Evolutionary conservation across 106 monocot genomes (phyloP).

Genomic region (Iris macrosiphon): DNA sequence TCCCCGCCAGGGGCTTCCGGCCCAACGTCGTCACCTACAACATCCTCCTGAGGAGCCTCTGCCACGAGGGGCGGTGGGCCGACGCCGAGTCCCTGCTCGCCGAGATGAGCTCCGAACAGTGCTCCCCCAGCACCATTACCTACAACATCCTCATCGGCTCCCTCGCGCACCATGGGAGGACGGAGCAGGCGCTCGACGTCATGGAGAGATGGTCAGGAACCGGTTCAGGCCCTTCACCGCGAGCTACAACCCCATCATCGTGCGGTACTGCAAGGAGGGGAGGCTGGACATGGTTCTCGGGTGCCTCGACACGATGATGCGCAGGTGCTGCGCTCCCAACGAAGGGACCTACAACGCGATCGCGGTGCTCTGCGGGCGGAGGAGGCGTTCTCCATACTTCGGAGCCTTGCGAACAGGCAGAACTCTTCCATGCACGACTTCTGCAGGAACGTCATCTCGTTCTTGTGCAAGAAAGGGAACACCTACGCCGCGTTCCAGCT

Average conservation of each 20-base stretch:
- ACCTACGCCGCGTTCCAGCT: slow-evolving; percentile 70
- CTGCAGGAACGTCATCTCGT: slow-evolving; percentile 54
- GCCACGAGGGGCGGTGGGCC: slow-evolving; percentile 55
- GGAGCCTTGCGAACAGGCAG: slow-evolving; percentile 45
- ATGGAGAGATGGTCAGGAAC: slow-evolving; percentile 54
- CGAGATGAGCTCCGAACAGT: slow-evolving; percentile 49
- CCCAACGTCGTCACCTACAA: slow-evolving; percentile 81
- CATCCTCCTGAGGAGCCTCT: slow-evolving; percentile 67
- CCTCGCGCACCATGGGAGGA: slow-evolving; percentile 39
- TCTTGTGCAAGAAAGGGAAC: slow-evolving; percentile 74
- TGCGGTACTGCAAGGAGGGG: slow-evolving; percentile 49
- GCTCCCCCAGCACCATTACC: slow-evolving; percentile 52
- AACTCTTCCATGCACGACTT: slow-evolving; percentile 45
- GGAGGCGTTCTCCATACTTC: slow-evolving; percentile 52
- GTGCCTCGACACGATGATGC: slow-evolving; percentile 60
- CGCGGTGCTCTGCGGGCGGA: slow-evolving; percentile 56
- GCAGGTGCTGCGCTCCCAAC: slow-evolving; percentile 33
- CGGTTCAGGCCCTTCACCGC: slow-evolving; percentile 54
- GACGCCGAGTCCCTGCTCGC: slow-evolving; percentile 67
- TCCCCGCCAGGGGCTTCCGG: slow-evolving; percentile 55
- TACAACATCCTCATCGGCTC: slow-evolving; percentile 76
- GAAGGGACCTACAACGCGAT: slow-evolving; percentile 88
- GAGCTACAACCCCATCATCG: slow-evolving; percentile 81
- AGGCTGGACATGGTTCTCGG: slow-evolving; percentile 45
- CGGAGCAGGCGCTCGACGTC: slow-evolving; percentile 60